Evolutionary conservation across 306 rosid genomes (phyloP).

Genomic region (Albizia julibrissin): DNA sequence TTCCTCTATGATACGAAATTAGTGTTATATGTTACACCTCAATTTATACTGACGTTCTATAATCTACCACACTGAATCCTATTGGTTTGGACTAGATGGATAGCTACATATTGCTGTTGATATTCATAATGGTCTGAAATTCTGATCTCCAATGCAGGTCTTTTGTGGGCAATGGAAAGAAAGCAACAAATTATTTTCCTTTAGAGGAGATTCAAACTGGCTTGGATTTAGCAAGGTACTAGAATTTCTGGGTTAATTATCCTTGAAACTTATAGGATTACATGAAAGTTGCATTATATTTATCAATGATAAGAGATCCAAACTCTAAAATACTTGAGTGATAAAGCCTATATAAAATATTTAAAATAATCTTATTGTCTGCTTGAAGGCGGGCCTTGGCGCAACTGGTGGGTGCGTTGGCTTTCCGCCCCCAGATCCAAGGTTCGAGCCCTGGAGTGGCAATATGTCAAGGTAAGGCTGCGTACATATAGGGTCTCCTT

Average conservation of each 20-base stretch:
- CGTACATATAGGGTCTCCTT: no score
- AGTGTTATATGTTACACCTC: background rate
- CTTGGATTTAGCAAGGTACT: slow-evolving; percentile 93
- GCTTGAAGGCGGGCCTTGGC: no score
- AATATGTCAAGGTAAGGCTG: no score
- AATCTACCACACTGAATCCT: background rate
- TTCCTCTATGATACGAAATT: no score
- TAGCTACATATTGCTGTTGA: slow-evolving; percentile 14
- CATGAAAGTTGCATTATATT: background rate
- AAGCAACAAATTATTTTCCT: slow-evolving; percentile 56
- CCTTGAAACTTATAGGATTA: background rate
- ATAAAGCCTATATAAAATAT: background rate
- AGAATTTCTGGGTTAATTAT: background rate
- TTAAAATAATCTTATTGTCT: background rate
- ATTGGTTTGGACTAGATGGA: slow-evolving; percentile 2
- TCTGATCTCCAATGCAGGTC: slow-evolving; percentile 53
- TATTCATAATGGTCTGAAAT: slow-evolving; percentile 28
- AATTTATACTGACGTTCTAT: background rate
- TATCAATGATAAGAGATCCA: background rate
- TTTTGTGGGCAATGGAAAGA: slow-evolving; percentile 86
- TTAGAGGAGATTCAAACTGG: slow-evolving; percentile 97
- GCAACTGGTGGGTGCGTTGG: no score
- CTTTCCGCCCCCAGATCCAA: no score
- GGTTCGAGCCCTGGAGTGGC: no score
- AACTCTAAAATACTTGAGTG: background rate